Conservation (phyloP, 176 grass and related monocot species). For the Oryza glaberrima region DNA sequence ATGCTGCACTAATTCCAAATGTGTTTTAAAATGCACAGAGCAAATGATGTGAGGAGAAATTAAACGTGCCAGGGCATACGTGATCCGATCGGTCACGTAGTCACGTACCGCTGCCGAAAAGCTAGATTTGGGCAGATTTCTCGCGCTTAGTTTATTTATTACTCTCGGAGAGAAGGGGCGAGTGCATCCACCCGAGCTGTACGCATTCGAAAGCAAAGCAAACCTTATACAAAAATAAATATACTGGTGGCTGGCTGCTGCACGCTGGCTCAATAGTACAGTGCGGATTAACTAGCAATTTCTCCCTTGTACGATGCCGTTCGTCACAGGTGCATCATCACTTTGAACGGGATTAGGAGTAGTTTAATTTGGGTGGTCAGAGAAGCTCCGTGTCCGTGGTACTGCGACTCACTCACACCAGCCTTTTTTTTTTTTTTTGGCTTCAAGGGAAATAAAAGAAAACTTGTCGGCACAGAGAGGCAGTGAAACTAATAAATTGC, state of each 20-base stretch:
- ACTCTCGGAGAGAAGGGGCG: not conserved
- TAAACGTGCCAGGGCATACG: not conserved
- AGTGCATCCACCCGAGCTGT: slow-evolving; percentile 9
- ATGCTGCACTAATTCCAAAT: not conserved
- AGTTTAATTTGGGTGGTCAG: not conserved
- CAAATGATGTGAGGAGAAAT: not conserved
- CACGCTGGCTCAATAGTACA: not conserved
- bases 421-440: not conserved
- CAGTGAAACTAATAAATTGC: not conserved
- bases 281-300: not conserved
- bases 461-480: not conserved
- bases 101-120: slow-evolving; percentile 26
- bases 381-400: not conserved
- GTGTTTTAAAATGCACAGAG: not conserved
- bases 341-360: not conserved
- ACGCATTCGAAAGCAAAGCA: slow-evolving; percentile 9
- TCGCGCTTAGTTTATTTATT: slow-evolving; percentile 8
- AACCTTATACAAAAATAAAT: not conserved
- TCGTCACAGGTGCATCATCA: slow-evolving; percentile 21
- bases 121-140: slow-evolving; percentile 20
- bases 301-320: not conserved
- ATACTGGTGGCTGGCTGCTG: not conserved
- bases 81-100: slow-evolving; percentile 20
- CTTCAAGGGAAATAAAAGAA: not conserved
- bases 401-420: not conserved